Evolutionary conservation across 2,329 filamentous ascomycete genomes (phyloP), one percentile per base, ranked within the genome.

Genomic region (Fusarium sp.): DNA sequence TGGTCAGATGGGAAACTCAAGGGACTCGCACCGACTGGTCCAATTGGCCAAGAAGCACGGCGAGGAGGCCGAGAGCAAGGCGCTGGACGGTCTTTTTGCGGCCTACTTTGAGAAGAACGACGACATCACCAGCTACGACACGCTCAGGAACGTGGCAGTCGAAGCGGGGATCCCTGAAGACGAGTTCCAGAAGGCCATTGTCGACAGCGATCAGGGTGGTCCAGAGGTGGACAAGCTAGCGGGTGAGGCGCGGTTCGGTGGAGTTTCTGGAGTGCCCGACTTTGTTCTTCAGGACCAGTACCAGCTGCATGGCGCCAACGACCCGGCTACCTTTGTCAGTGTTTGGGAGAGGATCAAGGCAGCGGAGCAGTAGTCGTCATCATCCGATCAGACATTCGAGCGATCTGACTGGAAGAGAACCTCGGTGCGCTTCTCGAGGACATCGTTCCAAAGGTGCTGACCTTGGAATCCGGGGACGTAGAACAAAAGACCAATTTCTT

Each of bases 401-500:
- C 65, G 61, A 15, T 60, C 51, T n/a, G 74, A 73, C 45, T 65
- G 66, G 57, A 73, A 77, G 31, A 75, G 58, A 8, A 75, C 66
- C 36, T 78, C 74, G 13, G 73, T 70, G 46, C 79, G 74, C 51
- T 70, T 74, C 24, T 74, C 73, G 4, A 80, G 65, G 7, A 79
- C 73, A 7, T 65, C 68, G 15, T 79, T 74, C 79, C 79, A 81
- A 5, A 79, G 59, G n/a, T 68, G 66, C 32, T 73, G 69, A 5
- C 73, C 75, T 32, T 74, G 61, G 35, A 79, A 76, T 1, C 69
- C 74, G 3, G 78, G 77, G n/a, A 77, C 76, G 40, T 82, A 76
- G 51, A 87, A 83, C 36, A 87, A 70, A 28, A 95, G 79, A 1
- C 91, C 91, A 22, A 95, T 78, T 76, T 96, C 92, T 75, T 95